Percentiles rank a stretch among this genome's conserved stretches.
Evolutionary conservation across 192 early-diverging fungal species (phyloP).

Genomic region (Coemansia sp.): DNA sequence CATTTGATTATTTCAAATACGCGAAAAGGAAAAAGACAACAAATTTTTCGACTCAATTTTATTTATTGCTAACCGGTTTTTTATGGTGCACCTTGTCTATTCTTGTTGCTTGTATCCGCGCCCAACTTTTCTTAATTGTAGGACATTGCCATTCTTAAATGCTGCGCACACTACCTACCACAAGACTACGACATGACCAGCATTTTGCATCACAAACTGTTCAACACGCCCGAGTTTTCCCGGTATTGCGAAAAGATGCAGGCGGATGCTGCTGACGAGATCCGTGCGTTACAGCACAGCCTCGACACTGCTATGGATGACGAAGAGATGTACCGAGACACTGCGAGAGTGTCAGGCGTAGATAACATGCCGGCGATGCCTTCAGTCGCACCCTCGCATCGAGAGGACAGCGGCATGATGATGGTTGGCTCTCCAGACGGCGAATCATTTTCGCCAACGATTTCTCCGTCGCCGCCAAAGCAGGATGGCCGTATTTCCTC

Average conservation of each 20-base stretch:
- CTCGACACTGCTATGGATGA: constrained; percentile 23
- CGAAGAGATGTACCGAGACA: constrained; percentile 7
- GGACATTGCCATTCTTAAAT: constrained; percentile 47
- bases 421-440: constrained; percentile 22
- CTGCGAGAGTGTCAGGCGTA: neutral
- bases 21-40: neutral
- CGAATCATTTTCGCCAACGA: constrained; percentile 42
- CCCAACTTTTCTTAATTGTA: constrained; percentile 15
- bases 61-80: neutral
- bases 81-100: neutral
- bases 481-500: constrained; percentile 7
- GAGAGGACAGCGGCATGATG: constrained; percentile 11
- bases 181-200: constrained; percentile 15
- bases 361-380: constrained; percentile 2
- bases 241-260: constrained; percentile 43
- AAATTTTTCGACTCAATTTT: neutral
- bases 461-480: constrained; percentile 48
- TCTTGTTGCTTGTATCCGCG: neutral
- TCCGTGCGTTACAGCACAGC: constrained; percentile 32
- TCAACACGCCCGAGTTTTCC: constrained; percentile 42
- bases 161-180: constrained; percentile 35
- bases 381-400: constrained; percentile 3
- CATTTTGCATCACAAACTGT: constrained; percentile 38
- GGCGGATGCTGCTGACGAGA: constrained; percentile 39
- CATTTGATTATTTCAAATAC: neutral